Evolutionary conservation across 352 stramenopile genomes (phyloP).

Genomic region (Phytophthora tubulina): DNA sequence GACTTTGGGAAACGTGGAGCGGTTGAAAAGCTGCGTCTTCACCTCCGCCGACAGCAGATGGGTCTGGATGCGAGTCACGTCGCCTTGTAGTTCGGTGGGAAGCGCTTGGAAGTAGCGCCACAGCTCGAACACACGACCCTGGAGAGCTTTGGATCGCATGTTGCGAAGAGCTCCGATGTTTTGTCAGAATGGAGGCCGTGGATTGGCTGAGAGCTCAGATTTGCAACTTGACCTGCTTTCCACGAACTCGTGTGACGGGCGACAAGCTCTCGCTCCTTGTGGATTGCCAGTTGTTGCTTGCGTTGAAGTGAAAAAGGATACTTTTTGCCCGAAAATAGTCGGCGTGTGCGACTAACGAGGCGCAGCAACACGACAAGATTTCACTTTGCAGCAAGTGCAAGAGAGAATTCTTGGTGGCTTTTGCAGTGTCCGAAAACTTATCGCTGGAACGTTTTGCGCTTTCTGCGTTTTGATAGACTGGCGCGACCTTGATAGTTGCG

Average conservation of each 20-base stretch:
- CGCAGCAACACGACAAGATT: background rate
- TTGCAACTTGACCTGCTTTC: background rate
- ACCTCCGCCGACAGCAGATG: slow-evolving; percentile 32
- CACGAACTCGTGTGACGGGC: background rate
- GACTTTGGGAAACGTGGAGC: slow-evolving; percentile 32
- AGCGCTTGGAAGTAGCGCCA: slow-evolving; percentile 49
- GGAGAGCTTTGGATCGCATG: slow-evolving; percentile 30
- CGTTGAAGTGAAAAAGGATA: slow-evolving; percentile 10
- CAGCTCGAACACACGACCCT: slow-evolving; percentile 52
- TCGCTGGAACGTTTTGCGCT: slow-evolving; percentile 21
- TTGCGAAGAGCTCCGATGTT: background rate
- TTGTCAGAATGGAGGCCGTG: background rate
- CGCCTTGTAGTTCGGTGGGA: slow-evolving; percentile 24
- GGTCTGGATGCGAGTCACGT: slow-evolving; percentile 23
- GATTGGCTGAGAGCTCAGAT: slow-evolving; percentile 4
- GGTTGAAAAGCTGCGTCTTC: slow-evolving; percentile 31
- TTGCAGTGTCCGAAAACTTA: background rate
- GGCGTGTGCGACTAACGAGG: slow-evolving; percentile 17
- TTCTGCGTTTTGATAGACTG: slow-evolving; percentile 8
- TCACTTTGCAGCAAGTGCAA: background rate
- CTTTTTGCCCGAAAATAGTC: slow-evolving; percentile 2
- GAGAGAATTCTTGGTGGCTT: background rate
- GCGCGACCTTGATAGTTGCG: slow-evolving; percentile 24
- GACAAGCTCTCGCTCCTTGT: slow-evolving; percentile 1
- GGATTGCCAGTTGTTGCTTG: slow-evolving; percentile 1